Percentiles rank a stretch among this genome's conserved stretches.
These are phyloP conservation scores for Myxozyma udenii DNA, from an alignment of 805 yeast genomes.

Conservation along the genomic window DNA sequence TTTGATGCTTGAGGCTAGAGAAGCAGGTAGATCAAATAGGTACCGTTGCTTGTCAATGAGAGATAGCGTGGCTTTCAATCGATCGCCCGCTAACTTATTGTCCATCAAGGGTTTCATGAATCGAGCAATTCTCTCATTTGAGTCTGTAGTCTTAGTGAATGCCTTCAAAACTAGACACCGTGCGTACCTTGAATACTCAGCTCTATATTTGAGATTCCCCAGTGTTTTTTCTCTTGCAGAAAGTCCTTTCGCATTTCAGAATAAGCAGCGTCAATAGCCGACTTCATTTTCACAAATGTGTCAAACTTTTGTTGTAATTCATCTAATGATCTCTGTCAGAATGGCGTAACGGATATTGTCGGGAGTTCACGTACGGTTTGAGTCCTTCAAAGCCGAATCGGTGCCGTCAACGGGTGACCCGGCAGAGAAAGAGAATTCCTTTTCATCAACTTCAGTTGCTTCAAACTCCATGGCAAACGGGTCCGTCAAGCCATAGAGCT, in stretches of 20 bases:
- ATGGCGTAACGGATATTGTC: too few relatives aligned
- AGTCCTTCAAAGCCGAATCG: too few relatives aligned
- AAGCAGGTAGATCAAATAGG: constrained; percentile 57
- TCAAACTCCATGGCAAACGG: constrained; percentile 24
- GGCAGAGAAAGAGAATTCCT: constrained; percentile 1
- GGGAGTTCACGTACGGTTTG: too few relatives aligned
- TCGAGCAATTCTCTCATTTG: constrained; percentile 52
- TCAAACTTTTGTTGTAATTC: constrained; percentile 48
- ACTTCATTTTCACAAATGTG: constrained; percentile 62
- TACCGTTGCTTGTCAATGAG: constrained; percentile 52
- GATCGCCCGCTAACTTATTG: constrained; percentile 48
- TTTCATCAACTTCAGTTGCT: constrained; percentile 9
- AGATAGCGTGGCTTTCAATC: constrained; percentile 49
- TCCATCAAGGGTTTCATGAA: constrained; percentile 59
- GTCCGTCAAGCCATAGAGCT: constrained; percentile 18
- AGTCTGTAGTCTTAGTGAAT: too few relatives aligned
- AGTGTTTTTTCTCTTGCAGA: constrained; percentile 34
- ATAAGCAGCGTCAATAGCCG: constrained; percentile 59
- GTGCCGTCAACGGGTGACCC: neutral
- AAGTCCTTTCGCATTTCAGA: constrained; percentile 49
- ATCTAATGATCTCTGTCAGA: constrained; percentile 3
- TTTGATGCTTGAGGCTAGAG: constrained; percentile 44
- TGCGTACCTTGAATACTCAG: constrained; percentile 39
- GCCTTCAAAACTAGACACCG: neutral
- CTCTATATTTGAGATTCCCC: constrained; percentile 40